Conservation (phyloP, 169 alveolate species). For the Cryptosporidium viatorum region DNA sequence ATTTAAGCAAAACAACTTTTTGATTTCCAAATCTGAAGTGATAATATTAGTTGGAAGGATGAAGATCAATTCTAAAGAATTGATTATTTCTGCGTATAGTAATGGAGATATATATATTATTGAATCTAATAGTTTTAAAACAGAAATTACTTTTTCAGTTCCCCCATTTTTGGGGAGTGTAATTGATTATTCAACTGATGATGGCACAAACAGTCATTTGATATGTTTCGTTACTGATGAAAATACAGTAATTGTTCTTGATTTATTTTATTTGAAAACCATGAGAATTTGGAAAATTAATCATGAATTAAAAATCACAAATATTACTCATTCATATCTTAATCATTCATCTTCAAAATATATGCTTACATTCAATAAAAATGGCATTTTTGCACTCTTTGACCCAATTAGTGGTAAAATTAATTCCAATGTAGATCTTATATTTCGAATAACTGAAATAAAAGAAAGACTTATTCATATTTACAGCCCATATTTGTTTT, state of each 20-base stretch:
- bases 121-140: neutral
- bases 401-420: slow-evolving; percentile 41
- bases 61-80: neutral
- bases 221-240: slow-evolving; percentile 12
- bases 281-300: slow-evolving; percentile 30
- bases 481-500: neutral
- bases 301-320: slow-evolving; percentile 12
- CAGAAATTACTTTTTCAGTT: neutral
- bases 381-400: slow-evolving; percentile 7
- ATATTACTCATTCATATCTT: neutral
- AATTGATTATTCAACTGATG: slow-evolving; percentile 15
- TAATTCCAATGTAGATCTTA: neutral
- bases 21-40: neutral
- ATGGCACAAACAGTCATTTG: neutral
- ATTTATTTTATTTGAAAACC: slow-evolving; percentile 16
- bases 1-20: neutral
- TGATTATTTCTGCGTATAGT: slow-evolving; percentile 38
- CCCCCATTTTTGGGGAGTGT: slow-evolving; percentile 50
- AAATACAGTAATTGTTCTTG: slow-evolving; percentile 3
- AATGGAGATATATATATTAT: slow-evolving; percentile 40
- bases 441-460: slow-evolving; percentile 12
- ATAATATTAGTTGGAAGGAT: slow-evolving; percentile 19
- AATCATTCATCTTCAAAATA: neutral
- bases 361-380: slow-evolving; percentile 3
- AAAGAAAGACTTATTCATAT: slow-evolving; percentile 1